Evolutionary conservation across 2,329 filamentous ascomycete species (phyloP).

Genomic region (Pseudocercospora pini-densiflorae): DNA sequence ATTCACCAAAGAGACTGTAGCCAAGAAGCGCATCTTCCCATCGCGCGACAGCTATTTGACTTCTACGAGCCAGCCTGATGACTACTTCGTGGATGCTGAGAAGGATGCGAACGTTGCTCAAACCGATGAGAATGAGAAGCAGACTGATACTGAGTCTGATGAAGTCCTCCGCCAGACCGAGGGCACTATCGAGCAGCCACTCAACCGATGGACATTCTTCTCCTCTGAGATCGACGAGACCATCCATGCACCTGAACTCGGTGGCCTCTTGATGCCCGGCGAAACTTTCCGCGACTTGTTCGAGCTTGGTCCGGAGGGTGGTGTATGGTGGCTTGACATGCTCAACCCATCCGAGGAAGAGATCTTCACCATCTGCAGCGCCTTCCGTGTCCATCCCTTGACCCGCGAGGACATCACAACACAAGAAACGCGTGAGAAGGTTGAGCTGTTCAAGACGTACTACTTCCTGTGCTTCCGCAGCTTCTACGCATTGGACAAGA

Average conservation of each 20-base stretch:
- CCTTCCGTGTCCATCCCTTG: constrained; percentile 93
- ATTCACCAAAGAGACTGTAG: constrained; percentile 32
- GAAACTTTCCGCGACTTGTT: constrained; percentile 91
- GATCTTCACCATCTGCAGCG: constrained; percentile 83
- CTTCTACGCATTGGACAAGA: constrained; percentile 81
- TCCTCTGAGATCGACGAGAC: constrained; percentile 93
- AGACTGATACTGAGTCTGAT: constrained; percentile 41
- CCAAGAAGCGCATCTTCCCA: constrained; percentile 59
- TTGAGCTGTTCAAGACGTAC: constrained; percentile 95
- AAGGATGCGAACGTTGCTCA: constrained; percentile 26
- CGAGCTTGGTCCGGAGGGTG: constrained; percentile 68
- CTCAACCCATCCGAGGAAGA: constrained; percentile 89
- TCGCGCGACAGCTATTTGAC: constrained; percentile 46
- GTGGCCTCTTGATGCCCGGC: constrained; percentile 84
- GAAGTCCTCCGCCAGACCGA: constrained; percentile 32
- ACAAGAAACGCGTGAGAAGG: constrained; percentile 96
- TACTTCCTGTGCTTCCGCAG: constrained; percentile 98
- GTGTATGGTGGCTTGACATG: constrained; percentile 99
- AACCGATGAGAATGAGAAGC: constrained; percentile 44
- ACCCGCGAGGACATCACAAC: constrained; percentile 96
- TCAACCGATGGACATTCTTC: constrained; percentile 93
- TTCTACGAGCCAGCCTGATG: constrained; percentile 8
- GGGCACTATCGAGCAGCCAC: constrained; percentile 38
- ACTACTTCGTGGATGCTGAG: constrained; percentile 31
- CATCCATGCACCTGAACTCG: constrained; percentile 86